Percentiles rank a stretch among this genome's conserved stretches.
Conservation (phyloP, 2,329 filamentous ascomycete species). For the Penicillium sp. region DNA sequence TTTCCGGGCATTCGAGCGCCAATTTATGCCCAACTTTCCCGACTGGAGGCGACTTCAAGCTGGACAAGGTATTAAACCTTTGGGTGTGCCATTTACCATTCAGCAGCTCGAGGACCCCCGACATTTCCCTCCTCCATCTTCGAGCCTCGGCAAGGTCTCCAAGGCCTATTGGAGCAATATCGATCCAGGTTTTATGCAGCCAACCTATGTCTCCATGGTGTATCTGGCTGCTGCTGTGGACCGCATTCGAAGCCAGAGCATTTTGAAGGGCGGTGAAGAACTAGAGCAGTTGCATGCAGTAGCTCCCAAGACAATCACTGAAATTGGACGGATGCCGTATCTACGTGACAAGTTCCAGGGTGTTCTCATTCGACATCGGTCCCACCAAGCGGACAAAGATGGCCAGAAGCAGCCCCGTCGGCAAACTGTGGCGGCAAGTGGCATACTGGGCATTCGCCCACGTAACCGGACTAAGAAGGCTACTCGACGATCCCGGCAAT, state of each 20-base stretch:
- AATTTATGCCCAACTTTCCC: constrained; percentile 71
- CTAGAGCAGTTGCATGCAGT: constrained; percentile 23
- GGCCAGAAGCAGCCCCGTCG: neutral
- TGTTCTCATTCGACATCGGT: constrained; percentile 32
- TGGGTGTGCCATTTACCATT: constrained; percentile 23
- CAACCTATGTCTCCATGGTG: constrained; percentile 41
- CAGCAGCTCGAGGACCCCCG: constrained; percentile 28
- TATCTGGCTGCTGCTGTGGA: constrained; percentile 38
- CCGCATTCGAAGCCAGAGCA: constrained; percentile 32
- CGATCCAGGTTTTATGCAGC: constrained; percentile 37
- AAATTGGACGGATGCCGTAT: constrained; percentile 35
- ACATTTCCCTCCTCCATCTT: constrained; percentile 11
- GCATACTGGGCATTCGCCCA: constrained; percentile 8
- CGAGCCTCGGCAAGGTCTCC: constrained; percentile 28
- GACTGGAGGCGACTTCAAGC: constrained; percentile 56
- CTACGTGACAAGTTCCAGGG: constrained; percentile 38
- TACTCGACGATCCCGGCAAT: neutral
- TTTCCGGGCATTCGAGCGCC: constrained; percentile 67
- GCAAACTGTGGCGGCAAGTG: constrained; percentile 2
- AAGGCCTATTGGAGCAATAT: constrained; percentile 32
- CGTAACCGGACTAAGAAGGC: neutral
- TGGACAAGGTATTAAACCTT: constrained; percentile 28
- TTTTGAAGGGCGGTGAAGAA: constrained; percentile 27
- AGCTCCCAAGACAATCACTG: constrained; percentile 34
- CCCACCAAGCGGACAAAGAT: constrained; percentile 19